Evolutionary conservation across 345 rosid genomes (phyloP).

Genomic region (Acer yangbiense): DNA sequence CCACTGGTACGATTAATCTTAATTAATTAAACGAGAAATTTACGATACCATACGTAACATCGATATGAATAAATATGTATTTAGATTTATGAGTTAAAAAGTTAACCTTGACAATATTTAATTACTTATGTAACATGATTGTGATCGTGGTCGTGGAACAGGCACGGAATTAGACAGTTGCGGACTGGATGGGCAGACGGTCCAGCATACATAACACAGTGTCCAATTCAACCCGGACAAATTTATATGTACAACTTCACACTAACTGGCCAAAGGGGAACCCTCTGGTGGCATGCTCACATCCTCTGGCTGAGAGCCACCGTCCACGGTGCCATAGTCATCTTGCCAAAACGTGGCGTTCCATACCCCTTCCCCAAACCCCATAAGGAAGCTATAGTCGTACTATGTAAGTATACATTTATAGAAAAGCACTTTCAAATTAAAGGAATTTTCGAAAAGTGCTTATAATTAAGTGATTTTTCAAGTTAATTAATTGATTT

Average conservation of each 20-base stretch:
- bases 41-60: no score
- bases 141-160: conserved; percentile 10
- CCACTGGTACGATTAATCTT: conserved; percentile 44
- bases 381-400: conserved; percentile 50
- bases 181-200: conserved; percentile 93
- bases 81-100: no score
- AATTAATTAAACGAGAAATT: no score
- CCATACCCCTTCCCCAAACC: conserved; percentile 92
- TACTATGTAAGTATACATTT: conserved; percentile 44
- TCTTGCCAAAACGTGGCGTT: conserved; percentile 77
- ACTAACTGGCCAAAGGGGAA: conserved; percentile 78
- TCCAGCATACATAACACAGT: conserved; percentile 90
- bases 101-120: no score
- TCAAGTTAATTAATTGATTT: background rate
- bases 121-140: no score
- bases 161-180: conserved; percentile 85
- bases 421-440: background rate
- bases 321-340: conserved; percentile 79
- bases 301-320: conserved; percentile 95
- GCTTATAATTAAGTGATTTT: background rate
- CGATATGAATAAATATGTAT: no score
- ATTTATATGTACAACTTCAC: conserved; percentile 72
- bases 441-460: background rate
- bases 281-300: conserved; percentile 86
- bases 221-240: conserved; percentile 84